Evolutionary conservation across 139 green algal genomes (phyloP).

Genomic region (Chlamydomonas urium): DNA sequence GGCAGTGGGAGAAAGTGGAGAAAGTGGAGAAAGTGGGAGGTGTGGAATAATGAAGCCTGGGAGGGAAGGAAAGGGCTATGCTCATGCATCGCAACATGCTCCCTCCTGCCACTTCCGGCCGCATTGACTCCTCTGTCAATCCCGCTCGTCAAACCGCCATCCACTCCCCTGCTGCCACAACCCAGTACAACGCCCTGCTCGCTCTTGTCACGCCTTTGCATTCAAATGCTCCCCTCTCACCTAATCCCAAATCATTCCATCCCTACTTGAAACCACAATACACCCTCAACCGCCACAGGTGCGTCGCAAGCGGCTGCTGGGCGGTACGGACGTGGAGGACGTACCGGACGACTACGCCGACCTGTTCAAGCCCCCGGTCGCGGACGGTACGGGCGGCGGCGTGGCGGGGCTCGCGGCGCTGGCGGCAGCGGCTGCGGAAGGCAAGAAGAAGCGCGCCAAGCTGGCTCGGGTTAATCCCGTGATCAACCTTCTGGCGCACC

Average conservation of each 20-base stretch:
- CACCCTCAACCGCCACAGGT: not conserved
- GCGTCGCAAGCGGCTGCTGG: conserved; percentile 8
- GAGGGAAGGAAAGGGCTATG: no score
- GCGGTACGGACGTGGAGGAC: conserved; percentile 4
- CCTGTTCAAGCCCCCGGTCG: not conserved
- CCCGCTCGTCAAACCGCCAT: no score
- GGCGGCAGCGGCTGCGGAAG: not conserved
- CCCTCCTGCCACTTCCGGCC: not conserved
- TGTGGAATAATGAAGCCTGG: no score
- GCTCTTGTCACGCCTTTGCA: not conserved
- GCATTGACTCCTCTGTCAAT: not conserved
- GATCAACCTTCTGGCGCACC: conserved; percentile 3
- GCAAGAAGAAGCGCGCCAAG: not conserved
- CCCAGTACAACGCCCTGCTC: no score
- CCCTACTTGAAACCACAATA: not conserved
- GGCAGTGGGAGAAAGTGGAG: no score
- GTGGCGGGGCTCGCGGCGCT: no score
- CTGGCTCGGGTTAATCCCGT: not conserved
- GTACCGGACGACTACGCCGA: conserved; percentile 1
- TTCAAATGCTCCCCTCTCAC: not conserved
- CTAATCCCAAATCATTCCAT: not conserved
- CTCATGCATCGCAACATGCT: no score
- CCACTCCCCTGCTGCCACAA: no score
- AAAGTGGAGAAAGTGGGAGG: no score
- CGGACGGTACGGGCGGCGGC: not conserved